A percentile compares a stretch with the other conserved stretches of the same genome.
Evolutionary conservation across 176 grass and related monocot species (phyloP).

Genomic region (barley (Hordeum vulgare)): MorexV3_pseudomolecules_assembly NC_058520.1:529168874-529169373

Average conservation of each 20-base stretch:
- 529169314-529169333: background rate
- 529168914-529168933: background rate
- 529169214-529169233: background rate
- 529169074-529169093: constrained; percentile 25
- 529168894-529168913: background rate
- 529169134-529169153: background rate
- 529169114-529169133: background rate
- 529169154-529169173: background rate
- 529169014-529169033: constrained; percentile 32
- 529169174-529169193: constrained; percentile 10
- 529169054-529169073: constrained; percentile 22
- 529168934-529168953: constrained; percentile 5
- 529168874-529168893: constrained; percentile 18
- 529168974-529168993: constrained; percentile 31
- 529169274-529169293: background rate
- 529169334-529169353: constrained; percentile 13
- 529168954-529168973: constrained; percentile 20
- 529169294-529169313: background rate
- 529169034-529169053: constrained; percentile 23
- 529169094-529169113: constrained; percentile 29
- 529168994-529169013: constrained; percentile 6
- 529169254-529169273: background rate
- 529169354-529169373: background rate
- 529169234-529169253: background rate
- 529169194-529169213: background rate